These are phyloP conservation scores for Aspergillus unguis DNA, from an alignment of 2,329 filamentous ascomycete species.

Conservation along the genomic window DNA sequence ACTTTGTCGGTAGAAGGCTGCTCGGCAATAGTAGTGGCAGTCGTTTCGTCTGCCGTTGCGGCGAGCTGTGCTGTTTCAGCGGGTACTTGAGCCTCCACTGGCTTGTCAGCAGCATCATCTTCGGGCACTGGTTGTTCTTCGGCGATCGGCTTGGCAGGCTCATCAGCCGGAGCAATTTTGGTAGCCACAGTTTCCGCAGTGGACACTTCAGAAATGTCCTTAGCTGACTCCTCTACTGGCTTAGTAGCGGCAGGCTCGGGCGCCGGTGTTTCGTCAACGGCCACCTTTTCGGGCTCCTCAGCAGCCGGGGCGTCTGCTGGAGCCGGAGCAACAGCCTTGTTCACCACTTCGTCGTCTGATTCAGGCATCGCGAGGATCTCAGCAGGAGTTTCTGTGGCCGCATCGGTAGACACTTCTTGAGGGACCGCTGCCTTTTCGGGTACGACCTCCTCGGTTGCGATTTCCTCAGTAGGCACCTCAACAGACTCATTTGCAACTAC, in stretches of 20 bases:
- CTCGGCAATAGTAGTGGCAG: conserved; percentile 1
- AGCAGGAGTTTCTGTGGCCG: not conserved
- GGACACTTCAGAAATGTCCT: conserved; percentile 4
- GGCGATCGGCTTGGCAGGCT: conserved; percentile 3
- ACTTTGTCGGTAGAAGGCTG: conserved; percentile 5
- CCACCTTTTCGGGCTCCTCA: not conserved
- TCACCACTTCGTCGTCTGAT: not conserved
- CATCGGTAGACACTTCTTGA: conserved; percentile 5
- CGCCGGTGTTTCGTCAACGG: not conserved
- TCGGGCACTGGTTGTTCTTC: conserved; percentile 11
- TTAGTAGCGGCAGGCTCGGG: not conserved
- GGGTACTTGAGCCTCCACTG: conserved; percentile 4
- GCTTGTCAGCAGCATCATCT: conserved; percentile 11
- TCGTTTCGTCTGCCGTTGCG: conserved; percentile 5
- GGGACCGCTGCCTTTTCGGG: conserved; percentile 3
- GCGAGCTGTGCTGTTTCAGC: conserved; percentile 9
- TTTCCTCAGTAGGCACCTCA: not conserved
- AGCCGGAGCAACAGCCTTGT: conserved; percentile 1
- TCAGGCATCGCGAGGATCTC: not conserved
- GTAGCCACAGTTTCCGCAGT: not conserved
- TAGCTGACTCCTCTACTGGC: not conserved
- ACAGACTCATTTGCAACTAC: not conserved
- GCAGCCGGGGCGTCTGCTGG: not conserved
- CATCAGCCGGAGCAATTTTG: not conserved
- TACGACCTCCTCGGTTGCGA: not conserved